These are phyloP conservation scores for Cladophialophora chaetospira DNA, from an alignment of 2,329 filamentous ascomycete species.

Conservation along the genomic window DNA sequence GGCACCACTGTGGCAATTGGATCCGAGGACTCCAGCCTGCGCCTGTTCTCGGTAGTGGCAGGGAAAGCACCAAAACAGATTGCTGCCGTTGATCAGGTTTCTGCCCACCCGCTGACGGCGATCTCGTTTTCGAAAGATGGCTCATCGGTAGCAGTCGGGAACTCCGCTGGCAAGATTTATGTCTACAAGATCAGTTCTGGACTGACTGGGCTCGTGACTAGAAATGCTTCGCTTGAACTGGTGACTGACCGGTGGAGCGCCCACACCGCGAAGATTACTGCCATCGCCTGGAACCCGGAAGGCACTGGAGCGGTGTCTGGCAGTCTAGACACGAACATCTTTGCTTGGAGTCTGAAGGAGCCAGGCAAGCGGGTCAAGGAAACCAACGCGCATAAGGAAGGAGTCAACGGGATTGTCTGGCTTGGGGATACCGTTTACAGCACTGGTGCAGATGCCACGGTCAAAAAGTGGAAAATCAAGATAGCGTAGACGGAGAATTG, in stretches of 20 bases:
- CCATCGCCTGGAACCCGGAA: constrained; percentile 74
- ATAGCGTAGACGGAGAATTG: constrained; percentile 39
- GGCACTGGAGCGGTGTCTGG: constrained; percentile 81
- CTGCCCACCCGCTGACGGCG: constrained; percentile 71
- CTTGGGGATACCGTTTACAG: constrained; percentile 70
- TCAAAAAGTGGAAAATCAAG: constrained; percentile 80
- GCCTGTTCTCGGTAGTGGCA: constrained; percentile 66
- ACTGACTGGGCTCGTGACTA: constrained; percentile 34
- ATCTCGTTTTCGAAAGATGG: constrained; percentile 82
- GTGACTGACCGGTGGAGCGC: constrained; percentile 76
- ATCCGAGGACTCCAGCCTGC: constrained; percentile 70
- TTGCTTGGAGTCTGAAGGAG: constrained; percentile 83
- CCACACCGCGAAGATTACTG: constrained; percentile 68
- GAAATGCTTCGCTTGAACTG: constrained; percentile 50
- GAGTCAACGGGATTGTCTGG: constrained; percentile 87
- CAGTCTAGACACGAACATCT: constrained; percentile 85
- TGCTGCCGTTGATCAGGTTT: constrained; percentile 60
- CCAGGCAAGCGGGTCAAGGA: constrained; percentile 84
- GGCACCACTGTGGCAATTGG: constrained; percentile 73
- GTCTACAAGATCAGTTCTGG: constrained; percentile 71
- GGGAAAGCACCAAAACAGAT: constrained; percentile 59
- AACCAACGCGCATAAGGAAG: constrained; percentile 91
- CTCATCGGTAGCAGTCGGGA: constrained; percentile 77
- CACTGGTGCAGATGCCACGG: constrained; percentile 80
- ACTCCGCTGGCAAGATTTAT: constrained; percentile 81